phyloP scores from a whole-genome alignment of 768 basidiomycete genomes.

The Leucocoprinus leucothites region DNA sequence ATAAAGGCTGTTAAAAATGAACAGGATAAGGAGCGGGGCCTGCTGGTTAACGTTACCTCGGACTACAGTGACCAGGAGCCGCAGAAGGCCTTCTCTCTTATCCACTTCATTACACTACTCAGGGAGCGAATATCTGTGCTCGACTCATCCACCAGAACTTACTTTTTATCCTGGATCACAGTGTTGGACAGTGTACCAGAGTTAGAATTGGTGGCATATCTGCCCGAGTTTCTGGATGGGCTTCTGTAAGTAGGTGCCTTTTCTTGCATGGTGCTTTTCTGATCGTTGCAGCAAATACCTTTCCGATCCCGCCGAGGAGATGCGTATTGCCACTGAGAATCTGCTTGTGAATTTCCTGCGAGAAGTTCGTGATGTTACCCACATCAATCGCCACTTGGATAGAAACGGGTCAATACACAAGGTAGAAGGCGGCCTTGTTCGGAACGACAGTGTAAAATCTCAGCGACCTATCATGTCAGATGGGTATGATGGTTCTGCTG shows the following conservation, averaged over 20 bases:
- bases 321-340: slow-evolving; percentile 86
- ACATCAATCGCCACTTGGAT: slow-evolving; percentile 65
- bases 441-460: background rate
- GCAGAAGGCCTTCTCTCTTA: slow-evolving; percentile 87
- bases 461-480: background rate
- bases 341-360: slow-evolving; percentile 85
- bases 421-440: slow-evolving; percentile 26
- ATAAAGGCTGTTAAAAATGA: slow-evolving; percentile 66
- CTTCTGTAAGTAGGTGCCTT: slow-evolving; percentile 66
- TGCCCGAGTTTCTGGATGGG: slow-evolving; percentile 94
- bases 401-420: slow-evolving; percentile 48
- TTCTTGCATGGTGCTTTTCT: slow-evolving; percentile 1
- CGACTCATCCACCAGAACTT: slow-evolving; percentile 93
- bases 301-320: slow-evolving; percentile 92
- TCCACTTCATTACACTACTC: slow-evolving; percentile 91
- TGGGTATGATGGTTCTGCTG: slow-evolving; percentile 5
- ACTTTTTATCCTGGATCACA: slow-evolving; percentile 95
- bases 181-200: slow-evolving; percentile 96
- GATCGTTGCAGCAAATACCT: slow-evolving; percentile 73
- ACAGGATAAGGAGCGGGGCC: slow-evolving; percentile 51
- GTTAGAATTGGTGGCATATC: slow-evolving; percentile 88
- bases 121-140: slow-evolving; percentile 92
- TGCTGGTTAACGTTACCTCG: slow-evolving; percentile 66
- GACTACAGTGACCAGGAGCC: slow-evolving; percentile 40
- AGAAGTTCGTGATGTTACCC: slow-evolving; percentile 84